A percentile compares a stretch with the other conserved stretches of the same genome.
These are phyloP conservation scores for Wickerhamomyces sp. DNA, from an alignment of 1,139 yeast genomes.

Conservation along the genomic window DNA sequence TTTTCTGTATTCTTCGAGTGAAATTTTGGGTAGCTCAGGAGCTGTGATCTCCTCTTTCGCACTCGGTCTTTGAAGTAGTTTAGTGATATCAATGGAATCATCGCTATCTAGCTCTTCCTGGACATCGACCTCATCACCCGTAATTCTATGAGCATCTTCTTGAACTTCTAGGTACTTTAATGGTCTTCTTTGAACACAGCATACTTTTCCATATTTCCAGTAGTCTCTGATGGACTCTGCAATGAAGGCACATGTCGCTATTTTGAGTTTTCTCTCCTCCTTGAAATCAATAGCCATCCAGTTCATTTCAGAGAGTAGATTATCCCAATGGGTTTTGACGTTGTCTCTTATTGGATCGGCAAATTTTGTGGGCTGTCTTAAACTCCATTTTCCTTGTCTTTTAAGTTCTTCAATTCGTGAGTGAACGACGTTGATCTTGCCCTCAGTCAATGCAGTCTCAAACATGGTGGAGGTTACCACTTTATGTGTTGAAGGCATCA, in stretches of 20 bases:
- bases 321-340: slow-evolving; percentile 60
- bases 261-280: slow-evolving; percentile 64
- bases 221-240: slow-evolving; percentile 73
- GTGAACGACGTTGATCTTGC: slow-evolving; percentile 86
- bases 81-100: slow-evolving; percentile 27
- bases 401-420: slow-evolving; percentile 91
- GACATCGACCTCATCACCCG: slow-evolving; percentile 7
- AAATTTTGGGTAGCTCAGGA: slow-evolving; percentile 25
- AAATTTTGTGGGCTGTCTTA: slow-evolving; percentile 74
- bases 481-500: slow-evolving; percentile 82
- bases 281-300: slow-evolving; percentile 83
- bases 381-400: slow-evolving; percentile 84
- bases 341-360: slow-evolving; percentile 57
- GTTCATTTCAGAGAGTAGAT: slow-evolving; percentile 67
- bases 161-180: slow-evolving; percentile 25
- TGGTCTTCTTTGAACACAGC: slow-evolving; percentile 50
- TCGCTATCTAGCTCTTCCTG: background rate
- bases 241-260: slow-evolving; percentile 62
- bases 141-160: slow-evolving; percentile 10
- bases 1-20: slow-evolving; percentile 25
- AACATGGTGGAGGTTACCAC: slow-evolving; percentile 79
- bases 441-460: slow-evolving; percentile 85
- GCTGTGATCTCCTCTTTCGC: slow-evolving; percentile 28
- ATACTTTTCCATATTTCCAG: slow-evolving; percentile 69
- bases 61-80: slow-evolving; percentile 29